Evolutionary conservation across 106 monocot genomes (phyloP).

Genomic region (Dendrobium officinale): DNA sequence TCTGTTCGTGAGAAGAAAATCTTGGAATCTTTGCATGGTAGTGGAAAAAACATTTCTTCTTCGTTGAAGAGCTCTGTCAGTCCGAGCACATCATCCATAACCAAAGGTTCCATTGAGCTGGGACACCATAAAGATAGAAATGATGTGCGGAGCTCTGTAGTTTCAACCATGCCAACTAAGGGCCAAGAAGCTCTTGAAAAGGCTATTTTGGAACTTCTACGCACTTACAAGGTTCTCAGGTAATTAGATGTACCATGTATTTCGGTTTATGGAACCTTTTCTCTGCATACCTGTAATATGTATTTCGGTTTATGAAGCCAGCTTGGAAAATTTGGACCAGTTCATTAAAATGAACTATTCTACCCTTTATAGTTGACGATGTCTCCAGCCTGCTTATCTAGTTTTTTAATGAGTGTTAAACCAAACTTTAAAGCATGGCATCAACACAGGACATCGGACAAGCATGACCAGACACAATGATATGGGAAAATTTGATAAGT

Average conservation of each 20-base stretch:
- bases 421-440: too few species aligned
- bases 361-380: too few species aligned
- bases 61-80: constrained; percentile 12
- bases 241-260: constrained; percentile 6
- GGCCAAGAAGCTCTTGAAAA: constrained; percentile 51
- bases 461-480: too few species aligned
- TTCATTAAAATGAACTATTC: too few species aligned
- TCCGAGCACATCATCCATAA: constrained; percentile 11
- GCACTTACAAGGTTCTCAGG: constrained; percentile 49
- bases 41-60: constrained; percentile 4
- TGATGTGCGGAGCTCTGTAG: neutral
- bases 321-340: neutral
- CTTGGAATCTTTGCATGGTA: constrained; percentile 9
- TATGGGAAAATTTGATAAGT: too few species aligned
- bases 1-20: constrained; percentile 33
- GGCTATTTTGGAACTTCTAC: constrained; percentile 43
- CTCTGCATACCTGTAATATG: neutral
- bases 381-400: too few species aligned
- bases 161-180: constrained; percentile 27
- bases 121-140: constrained; percentile 7
- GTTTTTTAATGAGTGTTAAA: too few species aligned
- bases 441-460: too few species aligned
- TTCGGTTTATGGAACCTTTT: neutral
- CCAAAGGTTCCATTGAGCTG: constrained; percentile 9
- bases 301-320: neutral